These are phyloP conservation scores for Pulchroboletus neoregius DNA, from an alignment of 1,284 basidiomycete genomes.

Conservation along the genomic window DNA sequence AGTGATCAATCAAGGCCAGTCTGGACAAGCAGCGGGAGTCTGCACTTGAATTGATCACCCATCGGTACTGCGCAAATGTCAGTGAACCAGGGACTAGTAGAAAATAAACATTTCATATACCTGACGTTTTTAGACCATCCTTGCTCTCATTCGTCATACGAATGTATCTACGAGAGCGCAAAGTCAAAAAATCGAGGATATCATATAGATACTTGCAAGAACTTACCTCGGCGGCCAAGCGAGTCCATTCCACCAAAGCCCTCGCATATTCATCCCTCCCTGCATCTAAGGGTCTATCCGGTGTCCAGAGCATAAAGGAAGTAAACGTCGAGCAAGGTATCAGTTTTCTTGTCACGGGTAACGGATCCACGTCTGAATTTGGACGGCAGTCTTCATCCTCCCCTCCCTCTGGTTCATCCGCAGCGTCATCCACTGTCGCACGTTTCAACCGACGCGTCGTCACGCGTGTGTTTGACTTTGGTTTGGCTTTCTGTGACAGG, in stretches of 20 bases:
- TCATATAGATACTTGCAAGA: not conserved
- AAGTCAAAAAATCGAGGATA: constrained; percentile 1
- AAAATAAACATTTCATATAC: not conserved
- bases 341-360: constrained; percentile 35
- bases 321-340: constrained; percentile 51
- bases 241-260: constrained; percentile 62
- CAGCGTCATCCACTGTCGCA: not conserved
- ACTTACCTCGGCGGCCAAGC: constrained; percentile 55
- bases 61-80: not conserved
- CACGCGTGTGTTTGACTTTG: constrained; percentile 11
- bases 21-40: no score
- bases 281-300: constrained; percentile 65
- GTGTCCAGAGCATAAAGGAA: constrained; percentile 66
- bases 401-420: constrained; percentile 21
- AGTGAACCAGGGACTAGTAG: not conserved
- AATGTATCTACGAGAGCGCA: constrained; percentile 23
- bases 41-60: no score
- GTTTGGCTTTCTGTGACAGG: constrained; percentile 3
- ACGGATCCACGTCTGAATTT: constrained; percentile 13
- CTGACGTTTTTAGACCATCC: not conserved
- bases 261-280: constrained; percentile 66
- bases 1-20: not conserved
- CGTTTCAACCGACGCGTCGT: constrained; percentile 7
- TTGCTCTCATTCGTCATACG: constrained; percentile 20
- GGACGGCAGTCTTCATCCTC: constrained; percentile 27